Percentiles rank a stretch among this genome's conserved stretches.
Conservation (phyloP, 257 asterid species). For the Fraxinus quadrangulata region DNA sequence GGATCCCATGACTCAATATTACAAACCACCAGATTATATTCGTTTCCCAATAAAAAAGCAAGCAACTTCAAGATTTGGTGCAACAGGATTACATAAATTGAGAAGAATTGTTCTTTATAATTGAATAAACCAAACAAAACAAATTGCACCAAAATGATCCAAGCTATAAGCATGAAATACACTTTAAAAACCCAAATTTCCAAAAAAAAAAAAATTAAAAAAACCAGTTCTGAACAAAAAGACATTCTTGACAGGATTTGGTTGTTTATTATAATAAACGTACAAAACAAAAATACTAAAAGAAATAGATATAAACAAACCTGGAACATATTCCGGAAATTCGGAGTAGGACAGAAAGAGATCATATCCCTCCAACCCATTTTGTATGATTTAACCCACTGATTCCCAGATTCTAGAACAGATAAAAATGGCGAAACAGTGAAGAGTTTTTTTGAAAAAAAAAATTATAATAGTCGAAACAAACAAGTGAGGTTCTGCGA, state of each 20-base stretch:
- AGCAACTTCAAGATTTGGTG: neutral
- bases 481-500: too few species aligned
- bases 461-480: too few species aligned
- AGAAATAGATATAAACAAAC: conserved; percentile 38
- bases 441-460: neutral
- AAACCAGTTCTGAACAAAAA: neutral
- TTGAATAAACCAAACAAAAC: conserved; percentile 12
- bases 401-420: neutral
- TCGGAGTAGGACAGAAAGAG: conserved; percentile 43
- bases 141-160: conserved; percentile 4
- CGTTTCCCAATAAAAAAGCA: neutral
- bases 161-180: conserved; percentile 15
- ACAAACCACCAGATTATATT: neutral
- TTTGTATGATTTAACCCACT: neutral
- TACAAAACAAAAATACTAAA: neutral
- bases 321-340: conserved; percentile 61
- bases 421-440: neutral
- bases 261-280: neutral
- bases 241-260: conserved; percentile 11
- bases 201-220: too few species aligned
- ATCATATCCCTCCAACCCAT: conserved; percentile 59
- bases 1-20: neutral
- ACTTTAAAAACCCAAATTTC: conserved; percentile 13
- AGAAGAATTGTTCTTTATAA: neutral
- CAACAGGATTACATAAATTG: conserved; percentile 4